Evolutionary conservation across 2,329 filamentous ascomycete species (phyloP).

Genomic region (Aureobasidium leucospermi): DNA sequence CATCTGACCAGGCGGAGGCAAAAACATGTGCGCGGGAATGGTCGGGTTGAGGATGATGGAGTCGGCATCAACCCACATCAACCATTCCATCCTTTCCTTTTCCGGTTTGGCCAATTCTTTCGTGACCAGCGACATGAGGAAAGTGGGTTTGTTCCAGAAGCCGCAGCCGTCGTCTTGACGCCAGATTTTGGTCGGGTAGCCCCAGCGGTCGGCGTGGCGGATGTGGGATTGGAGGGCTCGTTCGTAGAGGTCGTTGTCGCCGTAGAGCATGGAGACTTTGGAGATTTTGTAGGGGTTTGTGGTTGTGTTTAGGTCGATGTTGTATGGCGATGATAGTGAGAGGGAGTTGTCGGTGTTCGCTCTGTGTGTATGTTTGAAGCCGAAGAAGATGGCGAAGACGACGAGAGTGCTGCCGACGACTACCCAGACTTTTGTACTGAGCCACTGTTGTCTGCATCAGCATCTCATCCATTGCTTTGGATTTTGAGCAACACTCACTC

Average conservation of each 20-base stretch:
- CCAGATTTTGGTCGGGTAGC: slow-evolving; percentile 36
- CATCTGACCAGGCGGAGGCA: slow-evolving; percentile 28
- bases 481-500: no score
- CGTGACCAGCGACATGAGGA: slow-evolving; percentile 34
- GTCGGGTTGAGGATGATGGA: slow-evolving; percentile 37
- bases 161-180: slow-evolving; percentile 35
- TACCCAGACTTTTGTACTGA: no score
- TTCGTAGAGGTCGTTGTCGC: slow-evolving; percentile 28
- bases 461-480: no score
- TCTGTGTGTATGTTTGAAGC: no score
- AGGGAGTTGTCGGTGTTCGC: no score
- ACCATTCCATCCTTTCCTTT: slow-evolving; percentile 34
- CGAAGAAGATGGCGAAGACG: no score
- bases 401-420: no score
- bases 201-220: slow-evolving; percentile 33
- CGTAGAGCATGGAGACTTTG: slow-evolving; percentile 34
- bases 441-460: no score
- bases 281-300: slow-evolving; percentile 20
- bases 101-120: slow-evolving; percentile 31
- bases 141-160: slow-evolving; percentile 39
- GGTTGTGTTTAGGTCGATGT: slow-evolving; percentile 7
- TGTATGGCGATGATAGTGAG: background rate
- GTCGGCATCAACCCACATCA: slow-evolving; percentile 39
- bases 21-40: slow-evolving; percentile 34
- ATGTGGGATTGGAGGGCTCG: slow-evolving; percentile 36